Base-by-base conservation (phyloP, 2,329 filamentous ascomycete genomes). In the Xylariaceae sp. region DNA sequence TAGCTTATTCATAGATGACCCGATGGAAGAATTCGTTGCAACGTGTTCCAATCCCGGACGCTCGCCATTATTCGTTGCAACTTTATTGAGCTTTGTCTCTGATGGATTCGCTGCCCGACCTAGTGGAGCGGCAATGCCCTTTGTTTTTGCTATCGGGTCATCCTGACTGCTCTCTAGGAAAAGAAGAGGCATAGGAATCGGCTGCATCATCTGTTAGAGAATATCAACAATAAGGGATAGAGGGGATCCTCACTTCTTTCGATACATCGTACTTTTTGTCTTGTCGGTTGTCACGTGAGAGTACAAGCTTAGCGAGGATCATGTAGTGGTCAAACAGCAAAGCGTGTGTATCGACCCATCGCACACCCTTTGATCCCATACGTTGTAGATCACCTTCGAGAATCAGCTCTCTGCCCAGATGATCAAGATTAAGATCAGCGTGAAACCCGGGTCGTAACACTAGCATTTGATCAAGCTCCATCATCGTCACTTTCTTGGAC, bases 241-340 rank as follows among this genome's bases (percentile, higher is more conserved):
- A 40, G 33, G 14, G n/a, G 33, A n/a, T 22, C 61, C 79, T 71
- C 70, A 87, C 85, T 69, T 95, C 78, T 68, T 95, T 91, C 1
- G 91, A 96, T 31, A 99, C 92, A 67, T 99, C 94, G 60, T 94
- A 99, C 60, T 89, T 90, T 70, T 87, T 94, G 47, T 86, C 79
- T n/a, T 80, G 81, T 42, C 81, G 82, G 40, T 83, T 78, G 40
- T 84, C 81, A 61, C 90, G 90, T 41, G 83, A 75, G 11, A 79
- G 75, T 3, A 85, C 76, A 7, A 89, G 78, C 73, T 99, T 99
- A 36, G 94, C 88, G 40, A 99, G 73, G 32, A 99, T 91, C 35
- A 99, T 78, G 67, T 96, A 99, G 69, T 99, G 91, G 62, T 99
- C 95, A 64, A 99, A 97, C 0, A 99, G 78, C 41, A 99, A 80